Conservation (phyloP, 495 filamentous ascomycete genomes). For the Hyaloscypha bicolor region DNA sequence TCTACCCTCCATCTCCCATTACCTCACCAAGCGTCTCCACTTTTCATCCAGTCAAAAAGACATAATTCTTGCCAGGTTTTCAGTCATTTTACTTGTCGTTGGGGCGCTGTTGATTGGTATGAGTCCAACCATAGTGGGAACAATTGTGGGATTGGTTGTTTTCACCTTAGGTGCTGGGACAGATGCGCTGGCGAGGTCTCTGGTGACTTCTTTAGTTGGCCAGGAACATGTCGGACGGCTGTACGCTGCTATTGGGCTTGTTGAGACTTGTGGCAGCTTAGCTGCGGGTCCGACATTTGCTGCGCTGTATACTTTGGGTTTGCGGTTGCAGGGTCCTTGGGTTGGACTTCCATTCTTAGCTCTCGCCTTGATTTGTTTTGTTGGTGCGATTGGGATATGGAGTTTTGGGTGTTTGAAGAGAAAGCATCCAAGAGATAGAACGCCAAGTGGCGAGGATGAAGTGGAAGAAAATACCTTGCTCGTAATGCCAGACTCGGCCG, state of each 20-base stretch:
- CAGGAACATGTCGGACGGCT: constrained; percentile 57
- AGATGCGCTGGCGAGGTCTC: constrained; percentile 41
- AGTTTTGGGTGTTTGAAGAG: constrained; percentile 16
- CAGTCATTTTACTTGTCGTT: constrained; percentile 47
- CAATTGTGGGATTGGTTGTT: constrained; percentile 37
- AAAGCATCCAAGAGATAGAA: neutral
- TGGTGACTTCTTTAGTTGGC: constrained; percentile 57
- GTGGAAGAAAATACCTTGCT: neutral
- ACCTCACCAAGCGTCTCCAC: constrained; percentile 23
- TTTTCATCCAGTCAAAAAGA: constrained; percentile 47
- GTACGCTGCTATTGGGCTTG: constrained; percentile 58
- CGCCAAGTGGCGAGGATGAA: constrained; percentile 12
- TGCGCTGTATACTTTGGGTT: constrained; percentile 34
- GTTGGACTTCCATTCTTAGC: constrained; percentile 34
- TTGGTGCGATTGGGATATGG: constrained; percentile 18
- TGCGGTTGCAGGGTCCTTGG: constrained; percentile 36
- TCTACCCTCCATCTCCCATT: constrained; percentile 45
- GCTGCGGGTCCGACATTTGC: constrained; percentile 49
- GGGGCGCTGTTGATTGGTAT: constrained; percentile 44
- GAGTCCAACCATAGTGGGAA: constrained; percentile 30
- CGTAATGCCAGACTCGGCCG: neutral
- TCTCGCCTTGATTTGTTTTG: constrained; percentile 1
- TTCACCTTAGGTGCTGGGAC: constrained; percentile 38
- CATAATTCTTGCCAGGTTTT: constrained; percentile 53
- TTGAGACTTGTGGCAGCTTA: constrained; percentile 56